phyloP scores from a whole-genome alignment of 192 early-diverging fungal genomes.

The Mortierella alpina region DNA sequence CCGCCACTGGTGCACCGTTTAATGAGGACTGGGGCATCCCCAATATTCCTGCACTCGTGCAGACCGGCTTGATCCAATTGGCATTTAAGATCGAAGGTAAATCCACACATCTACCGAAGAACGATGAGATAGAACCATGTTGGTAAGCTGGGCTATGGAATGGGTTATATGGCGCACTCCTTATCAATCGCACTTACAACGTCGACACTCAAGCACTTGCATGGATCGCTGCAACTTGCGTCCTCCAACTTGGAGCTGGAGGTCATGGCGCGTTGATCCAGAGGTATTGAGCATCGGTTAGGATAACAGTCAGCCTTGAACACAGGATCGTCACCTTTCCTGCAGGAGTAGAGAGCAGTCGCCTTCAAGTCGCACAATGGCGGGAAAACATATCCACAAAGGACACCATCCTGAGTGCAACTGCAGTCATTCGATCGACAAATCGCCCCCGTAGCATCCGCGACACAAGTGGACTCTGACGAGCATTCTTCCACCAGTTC shows the following conservation, averaged over 20 bases:
- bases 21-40: no score
- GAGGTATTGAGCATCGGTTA: neutral
- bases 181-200: neutral
- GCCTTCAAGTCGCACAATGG: neutral
- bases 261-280: neutral
- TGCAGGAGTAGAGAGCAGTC: neutral
- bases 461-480: neutral
- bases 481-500: constrained; percentile 1
- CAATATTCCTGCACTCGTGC: no score
- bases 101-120: no score
- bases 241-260: no score
- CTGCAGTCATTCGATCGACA: constrained; percentile 1
- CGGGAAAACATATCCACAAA: constrained; percentile 13
- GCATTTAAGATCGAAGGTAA: no score
- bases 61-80: no score
- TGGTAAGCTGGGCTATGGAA: neutral
- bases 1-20: no score
- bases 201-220: neutral
- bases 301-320: neutral
- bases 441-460: neutral
- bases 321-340: neutral
- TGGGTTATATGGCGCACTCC: neutral
- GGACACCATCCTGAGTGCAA: neutral
- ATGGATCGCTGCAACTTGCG: neutral
- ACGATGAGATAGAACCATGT: no score